Base-by-base conservation (phyloP, 2,329 filamentous ascomycete genomes). In the Dactylellina haptotyla region DNA sequence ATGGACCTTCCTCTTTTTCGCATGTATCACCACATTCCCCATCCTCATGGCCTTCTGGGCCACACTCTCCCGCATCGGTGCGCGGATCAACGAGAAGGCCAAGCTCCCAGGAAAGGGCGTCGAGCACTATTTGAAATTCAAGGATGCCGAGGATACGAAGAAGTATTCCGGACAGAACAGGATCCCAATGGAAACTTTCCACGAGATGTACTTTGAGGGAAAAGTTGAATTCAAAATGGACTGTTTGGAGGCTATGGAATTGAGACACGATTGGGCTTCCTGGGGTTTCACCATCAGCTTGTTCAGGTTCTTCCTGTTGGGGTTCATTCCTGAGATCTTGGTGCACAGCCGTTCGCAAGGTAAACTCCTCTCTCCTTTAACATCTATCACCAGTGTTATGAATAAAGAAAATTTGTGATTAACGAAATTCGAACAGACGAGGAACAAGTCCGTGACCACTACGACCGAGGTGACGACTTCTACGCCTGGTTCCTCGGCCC, bases 401-500 rank as follows among this genome's bases (percentile, higher is more conserved):
- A 4, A 4, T n/a, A 18, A 26, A 10, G n/a, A 61, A 23, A 18
- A 5, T 8, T 16, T 12, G 34, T 30, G 32, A 30, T 18, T 37
- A 12, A 3, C 34, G 54, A 43, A n/a, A 37, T 26, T 16, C n/a
- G 12, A 25, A 34, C 77, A 92, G 94, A 98, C 78, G 93, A 97
- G 86, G 94, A 98, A 83, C 95, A 98, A 84, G 93, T 98, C 66
- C 92, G 93, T 80, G 92, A 93, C 82, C 93, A 97, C 85, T 99
- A 99, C 83, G 95, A 98, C 86, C 90, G 93, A 76, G 95, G 95
- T 80, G 93, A 99, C 81, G 95, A 98, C 83, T 97, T 97, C 84
- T 99, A 99, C 85, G 90, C 88, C 81, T 99, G 93, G 93, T 98
- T 98, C 87, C 87, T 98, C 76, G 95, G 95, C 75, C 94, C 94